Percentiles rank a stretch among this genome's conserved stretches.
Conservation (phyloP, 768 basidiomycete species). For the Russula vinacea region DNA sequence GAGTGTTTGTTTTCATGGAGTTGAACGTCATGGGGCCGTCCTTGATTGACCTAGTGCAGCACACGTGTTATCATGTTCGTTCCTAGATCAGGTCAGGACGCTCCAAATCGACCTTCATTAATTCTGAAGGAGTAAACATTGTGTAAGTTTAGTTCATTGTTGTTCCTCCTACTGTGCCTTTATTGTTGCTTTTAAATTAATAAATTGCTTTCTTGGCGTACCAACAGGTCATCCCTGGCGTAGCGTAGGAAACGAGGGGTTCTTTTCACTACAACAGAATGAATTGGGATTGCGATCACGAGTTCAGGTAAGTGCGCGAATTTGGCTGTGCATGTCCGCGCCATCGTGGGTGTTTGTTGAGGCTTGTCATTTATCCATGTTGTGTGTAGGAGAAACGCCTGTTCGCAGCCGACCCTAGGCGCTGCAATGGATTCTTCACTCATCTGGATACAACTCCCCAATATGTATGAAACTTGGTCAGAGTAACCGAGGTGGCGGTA, state of each 20-base stretch:
- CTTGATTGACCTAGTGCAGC: neutral
- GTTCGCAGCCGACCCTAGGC: conserved; percentile 27
- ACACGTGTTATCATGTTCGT: conserved; percentile 2
- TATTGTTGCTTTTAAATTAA: neutral
- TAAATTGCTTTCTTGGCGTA: neutral
- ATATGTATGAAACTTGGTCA: conserved; percentile 18
- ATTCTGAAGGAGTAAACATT: conserved; percentile 21
- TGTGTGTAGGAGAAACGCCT: conserved; percentile 2
- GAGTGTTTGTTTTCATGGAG: too few species aligned
- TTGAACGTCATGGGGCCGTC: too few species aligned
- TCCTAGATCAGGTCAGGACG: conserved; percentile 13
- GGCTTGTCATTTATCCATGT: neutral
- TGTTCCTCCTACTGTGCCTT: neutral
- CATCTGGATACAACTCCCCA: conserved; percentile 34
- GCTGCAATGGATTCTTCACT: conserved; percentile 35
- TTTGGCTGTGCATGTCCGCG: conserved; percentile 25
- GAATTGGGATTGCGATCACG: conserved; percentile 32
- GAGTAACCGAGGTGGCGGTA: conserved; percentile 28
- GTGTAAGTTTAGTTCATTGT: too few species aligned
- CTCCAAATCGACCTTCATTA: neutral
- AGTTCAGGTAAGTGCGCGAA: conserved; percentile 22
- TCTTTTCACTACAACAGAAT: conserved; percentile 1
- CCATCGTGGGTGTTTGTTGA: conserved; percentile 27
- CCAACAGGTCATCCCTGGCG: neutral
- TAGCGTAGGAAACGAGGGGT: conserved; percentile 32